These are phyloP conservation scores for Exophiala sideris DNA, from an alignment of 2,329 filamentous ascomycete genomes.

Conservation along the genomic window DNA sequence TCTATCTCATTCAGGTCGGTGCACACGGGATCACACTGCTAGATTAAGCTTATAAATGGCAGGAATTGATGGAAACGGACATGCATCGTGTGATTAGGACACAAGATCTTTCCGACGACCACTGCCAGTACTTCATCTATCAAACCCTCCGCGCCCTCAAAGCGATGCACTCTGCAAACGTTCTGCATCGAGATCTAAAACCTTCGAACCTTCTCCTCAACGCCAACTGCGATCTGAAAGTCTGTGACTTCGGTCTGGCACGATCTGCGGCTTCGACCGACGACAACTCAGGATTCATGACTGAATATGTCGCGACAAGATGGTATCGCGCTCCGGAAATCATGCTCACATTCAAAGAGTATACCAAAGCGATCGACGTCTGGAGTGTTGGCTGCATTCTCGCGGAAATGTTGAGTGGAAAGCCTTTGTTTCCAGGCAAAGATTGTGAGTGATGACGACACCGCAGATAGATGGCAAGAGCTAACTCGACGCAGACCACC, in stretches of 20 bases:
- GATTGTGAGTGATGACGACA: conserved; percentile 66
- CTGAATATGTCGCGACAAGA: conserved; percentile 97
- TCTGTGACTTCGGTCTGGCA: conserved; percentile 96
- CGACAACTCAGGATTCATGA: conserved; percentile 99
- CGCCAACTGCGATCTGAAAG: conserved; percentile 97
- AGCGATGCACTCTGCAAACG: conserved; percentile 98
- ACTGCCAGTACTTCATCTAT: conserved; percentile 99
- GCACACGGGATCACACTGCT: conserved; percentile 6
- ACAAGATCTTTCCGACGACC: conserved; percentile 96
- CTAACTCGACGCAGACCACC: conserved; percentile 65
- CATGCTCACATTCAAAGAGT: conserved; percentile 99
- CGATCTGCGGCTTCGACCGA: conserved; percentile 94
- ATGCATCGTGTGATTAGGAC: conserved; percentile 99
- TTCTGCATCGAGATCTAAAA: conserved; percentile 94
- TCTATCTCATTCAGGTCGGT: conserved; percentile 92
- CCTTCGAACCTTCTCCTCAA: conserved; percentile 95
- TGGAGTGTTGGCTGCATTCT: conserved; percentile 99
- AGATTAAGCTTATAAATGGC: conserved; percentile 8
- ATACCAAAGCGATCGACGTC: conserved; percentile 98
- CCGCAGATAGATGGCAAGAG: conserved; percentile 1
- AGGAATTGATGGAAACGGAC: conserved; percentile 99
- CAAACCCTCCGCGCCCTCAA: conserved; percentile 96
- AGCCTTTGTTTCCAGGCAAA: conserved; percentile 96
- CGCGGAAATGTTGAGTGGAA: conserved; percentile 97
- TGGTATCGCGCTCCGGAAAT: conserved; percentile 99